Percentiles rank a stretch among this genome's conserved stretches.
phyloP scores from a whole-genome alignment of 257 asterid species.

The Ophiorrhiza pumila region DNA sequence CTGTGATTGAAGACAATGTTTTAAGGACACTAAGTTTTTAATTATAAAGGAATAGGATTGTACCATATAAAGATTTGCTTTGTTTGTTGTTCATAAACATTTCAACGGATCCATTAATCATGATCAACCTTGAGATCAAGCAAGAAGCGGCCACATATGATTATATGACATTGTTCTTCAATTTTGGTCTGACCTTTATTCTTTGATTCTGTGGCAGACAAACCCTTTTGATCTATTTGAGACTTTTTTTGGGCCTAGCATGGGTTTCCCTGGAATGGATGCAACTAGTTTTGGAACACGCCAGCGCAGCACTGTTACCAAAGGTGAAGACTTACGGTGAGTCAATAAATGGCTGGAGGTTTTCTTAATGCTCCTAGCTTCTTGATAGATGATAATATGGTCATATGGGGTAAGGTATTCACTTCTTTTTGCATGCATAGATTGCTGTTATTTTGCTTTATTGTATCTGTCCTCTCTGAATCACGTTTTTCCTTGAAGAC shows the following conservation, averaged over 20 bases:
- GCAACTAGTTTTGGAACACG: constrained; percentile 72
- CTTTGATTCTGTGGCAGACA: constrained; percentile 48
- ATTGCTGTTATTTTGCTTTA: not conserved
- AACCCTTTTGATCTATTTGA: constrained; percentile 98
- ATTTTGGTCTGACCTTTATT: constrained; percentile 2
- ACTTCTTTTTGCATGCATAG: not conserved
- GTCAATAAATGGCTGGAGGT: constrained; percentile 34
- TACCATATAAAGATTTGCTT: not conserved
- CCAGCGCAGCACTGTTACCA: constrained; percentile 74
- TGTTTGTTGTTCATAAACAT: not conserved
- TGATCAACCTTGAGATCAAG: not conserved
- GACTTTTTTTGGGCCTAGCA: constrained; percentile 91
- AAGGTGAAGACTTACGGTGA: constrained; percentile 99
- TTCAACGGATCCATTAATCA: not conserved
- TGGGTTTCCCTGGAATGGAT: constrained; percentile 86
- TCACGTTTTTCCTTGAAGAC: not conserved
- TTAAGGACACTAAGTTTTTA: not conserved
- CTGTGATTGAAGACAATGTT: not conserved
- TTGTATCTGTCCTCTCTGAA: not conserved
- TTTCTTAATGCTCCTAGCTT: not conserved
- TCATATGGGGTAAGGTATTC: not conserved
- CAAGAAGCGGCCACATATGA: not conserved
- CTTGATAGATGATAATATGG: not conserved
- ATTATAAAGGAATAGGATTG: not conserved
- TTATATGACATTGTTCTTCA: not conserved